A percentile compares a stretch with the other conserved stretches of the same genome.
Conservation (phyloP, 139 green algal species). For the Marvania coccoides region DNA sequence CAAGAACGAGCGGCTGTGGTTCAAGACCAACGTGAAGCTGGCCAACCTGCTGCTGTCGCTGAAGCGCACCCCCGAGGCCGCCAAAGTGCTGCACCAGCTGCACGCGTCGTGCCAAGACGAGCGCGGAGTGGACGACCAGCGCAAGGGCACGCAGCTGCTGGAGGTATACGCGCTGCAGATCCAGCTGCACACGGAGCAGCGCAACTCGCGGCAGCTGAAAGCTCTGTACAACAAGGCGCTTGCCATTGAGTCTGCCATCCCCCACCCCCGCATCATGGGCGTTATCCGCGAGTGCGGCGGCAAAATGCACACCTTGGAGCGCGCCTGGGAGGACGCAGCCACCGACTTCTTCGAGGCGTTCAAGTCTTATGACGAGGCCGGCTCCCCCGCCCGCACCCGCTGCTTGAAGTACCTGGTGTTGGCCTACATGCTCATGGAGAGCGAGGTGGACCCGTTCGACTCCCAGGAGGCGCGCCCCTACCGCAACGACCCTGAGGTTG, state of each 20-base stretch:
- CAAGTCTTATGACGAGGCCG: slow-evolving; percentile 96
- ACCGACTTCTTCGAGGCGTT: slow-evolving; percentile 99
- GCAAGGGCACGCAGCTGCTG: slow-evolving; percentile 97
- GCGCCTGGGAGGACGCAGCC: slow-evolving; percentile 76
- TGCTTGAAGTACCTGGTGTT: slow-evolving; percentile 99
- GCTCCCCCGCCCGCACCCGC: slow-evolving; percentile 60
- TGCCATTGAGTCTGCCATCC: slow-evolving; percentile 87
- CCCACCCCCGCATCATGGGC: slow-evolving; percentile 95
- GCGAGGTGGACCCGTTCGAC: slow-evolving; percentile 92
- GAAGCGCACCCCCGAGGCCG: slow-evolving; percentile 62
- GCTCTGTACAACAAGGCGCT: slow-evolving; percentile 72
- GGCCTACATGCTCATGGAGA: slow-evolving; percentile 97
- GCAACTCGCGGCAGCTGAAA: slow-evolving; percentile 91
- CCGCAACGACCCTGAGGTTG: slow-evolving; percentile 64
- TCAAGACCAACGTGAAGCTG: slow-evolving; percentile 98
- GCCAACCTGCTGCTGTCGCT: slow-evolving; percentile 82
- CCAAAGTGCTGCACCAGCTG: slow-evolving; percentile 78
- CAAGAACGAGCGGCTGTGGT: slow-evolving; percentile 97
- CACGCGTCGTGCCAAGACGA: slow-evolving; percentile 79
- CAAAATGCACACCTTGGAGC: slow-evolving; percentile 98
- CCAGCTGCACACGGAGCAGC: slow-evolving; percentile 89
- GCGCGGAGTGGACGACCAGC: slow-evolving; percentile 85
- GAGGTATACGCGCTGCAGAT: slow-evolving; percentile 98
- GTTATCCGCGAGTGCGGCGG: slow-evolving; percentile 96
- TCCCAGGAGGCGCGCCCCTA: slow-evolving; percentile 89